Percentiles rank a stretch among this genome's conserved stretches.
phyloP scores from a whole-genome alignment of 305 asterid species.

The Fraxinus albicans region DNA sequence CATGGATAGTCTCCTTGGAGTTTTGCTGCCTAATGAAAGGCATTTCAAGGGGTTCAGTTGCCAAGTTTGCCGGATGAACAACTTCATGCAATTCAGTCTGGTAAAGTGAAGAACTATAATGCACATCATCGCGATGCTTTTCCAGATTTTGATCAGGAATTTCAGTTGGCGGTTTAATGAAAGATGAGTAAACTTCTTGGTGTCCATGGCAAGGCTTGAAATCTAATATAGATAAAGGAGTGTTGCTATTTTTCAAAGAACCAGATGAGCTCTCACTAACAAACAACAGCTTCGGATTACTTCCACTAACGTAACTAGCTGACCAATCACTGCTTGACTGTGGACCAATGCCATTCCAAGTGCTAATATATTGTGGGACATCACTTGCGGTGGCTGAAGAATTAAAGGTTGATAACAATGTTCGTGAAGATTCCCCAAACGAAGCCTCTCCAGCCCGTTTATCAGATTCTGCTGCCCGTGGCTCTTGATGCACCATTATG shows the following conservation, averaged over 20 bases:
- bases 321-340: slow-evolving; percentile 31
- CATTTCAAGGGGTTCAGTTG: slow-evolving; percentile 28
- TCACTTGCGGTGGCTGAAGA: slow-evolving; percentile 9
- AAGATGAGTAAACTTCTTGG: slow-evolving; percentile 17
- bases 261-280: slow-evolving; percentile 24
- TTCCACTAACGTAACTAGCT: slow-evolving; percentile 16
- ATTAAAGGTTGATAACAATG: neutral
- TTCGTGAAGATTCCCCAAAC: neutral
- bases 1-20: slow-evolving; percentile 16
- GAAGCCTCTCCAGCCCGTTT: neutral
- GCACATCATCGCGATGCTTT: slow-evolving; percentile 10
- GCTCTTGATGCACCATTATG: slow-evolving; percentile 17
- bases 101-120: slow-evolving; percentile 29
- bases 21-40: slow-evolving; percentile 25
- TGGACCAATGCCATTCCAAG: slow-evolving; percentile 28
- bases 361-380: slow-evolving; percentile 24
- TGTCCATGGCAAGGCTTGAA: slow-evolving; percentile 23
- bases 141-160: slow-evolving; percentile 8
- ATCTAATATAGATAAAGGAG: slow-evolving; percentile 17
- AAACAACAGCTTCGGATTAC: slow-evolving; percentile 23
- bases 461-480: neutral
- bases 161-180: slow-evolving; percentile 10
- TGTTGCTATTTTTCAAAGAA: slow-evolving; percentile 10
- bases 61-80: slow-evolving; percentile 34
- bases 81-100: slow-evolving; percentile 46